Base-by-base conservation (phyloP, 345 rosid genomes). In the Anastatica hierochuntica region DNA sequence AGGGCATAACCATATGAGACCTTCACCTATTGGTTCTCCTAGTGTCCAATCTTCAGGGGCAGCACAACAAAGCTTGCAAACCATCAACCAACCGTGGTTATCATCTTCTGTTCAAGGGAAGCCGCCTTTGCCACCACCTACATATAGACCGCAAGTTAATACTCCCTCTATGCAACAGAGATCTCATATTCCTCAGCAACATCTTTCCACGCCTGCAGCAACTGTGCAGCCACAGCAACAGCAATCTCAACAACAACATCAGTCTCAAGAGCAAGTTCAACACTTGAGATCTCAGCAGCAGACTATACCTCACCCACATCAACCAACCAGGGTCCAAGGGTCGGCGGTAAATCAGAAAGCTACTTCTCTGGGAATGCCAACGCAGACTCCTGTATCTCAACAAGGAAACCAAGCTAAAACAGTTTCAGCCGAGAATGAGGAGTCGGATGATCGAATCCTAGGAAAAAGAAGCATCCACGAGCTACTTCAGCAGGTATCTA, bases 401-500 rank as follows among this genome's bases (percentile, higher is more conserved):
- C 51, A 77, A 31, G 75, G 53, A 47, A 68, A 53, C 42, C 82
- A 72, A 60, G 71, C 53, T 64, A 83, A 63, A 77, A 55, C 72
- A 58, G 68, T 69, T 51, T 62, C 56, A 51, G 43, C 54, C 23
- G 95, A 85, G 62, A 74, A 23, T 61, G 85, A 84, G 12, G 82
- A 74, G 52, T 58, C 76, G 67, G 75, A 81, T 47, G 72, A 64
- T 60, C 74, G 85, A 64, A 73, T 92, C 56, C 78, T 92, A 52
- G 72, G 81, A 44, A 92, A 92, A 81, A 76, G 98, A 77, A 88
- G 82, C 68, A 85, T 92, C 69, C 80, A 76, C 52, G 94, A 92
- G 62, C 74, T 88, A 52, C 79, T 88, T 63, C 75, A 72, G 69
- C 98, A 92, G 96, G 96, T 86, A 62, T 64, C 58, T 31, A 43